phyloP scores from a whole-genome alignment of 192 early-diverging fungal species.

The Linderina pennispora region DNA sequence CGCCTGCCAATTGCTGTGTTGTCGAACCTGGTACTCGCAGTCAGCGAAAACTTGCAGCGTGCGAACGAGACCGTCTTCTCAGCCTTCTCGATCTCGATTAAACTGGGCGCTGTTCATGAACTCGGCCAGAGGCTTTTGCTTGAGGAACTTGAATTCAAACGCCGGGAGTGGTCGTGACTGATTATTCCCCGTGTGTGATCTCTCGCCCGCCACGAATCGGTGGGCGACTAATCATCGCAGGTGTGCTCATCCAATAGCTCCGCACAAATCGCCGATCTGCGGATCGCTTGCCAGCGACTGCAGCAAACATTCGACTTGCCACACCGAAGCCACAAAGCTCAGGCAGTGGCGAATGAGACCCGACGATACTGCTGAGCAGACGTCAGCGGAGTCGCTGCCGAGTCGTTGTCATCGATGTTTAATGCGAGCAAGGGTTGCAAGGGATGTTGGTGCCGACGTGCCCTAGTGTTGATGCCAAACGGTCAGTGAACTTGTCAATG shows the following conservation, averaged over 20 bases:
- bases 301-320: conserved; percentile 64
- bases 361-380: too few relatives aligned
- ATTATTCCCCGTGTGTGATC: conserved; percentile 70
- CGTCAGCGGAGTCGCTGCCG: conserved; percentile 12
- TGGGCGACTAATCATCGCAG: conserved; percentile 64
- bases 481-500: conserved; percentile 34
- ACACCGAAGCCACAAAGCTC: too few relatives aligned
- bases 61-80: conserved; percentile 64
- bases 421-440: conserved; percentile 43
- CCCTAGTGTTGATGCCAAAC: conserved; percentile 51
- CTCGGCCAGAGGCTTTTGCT: conserved; percentile 63
- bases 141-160: conserved; percentile 80
- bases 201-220: conserved; percentile 71
- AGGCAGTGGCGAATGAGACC: too few relatives aligned
- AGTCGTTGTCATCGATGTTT: neutral
- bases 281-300: conserved; percentile 78
- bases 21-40: conserved; percentile 18
- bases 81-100: conserved; percentile 64
- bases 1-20: conserved; percentile 3
- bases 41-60: conserved; percentile 28
- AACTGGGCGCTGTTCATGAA: conserved; percentile 69
- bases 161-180: too few relatives aligned
- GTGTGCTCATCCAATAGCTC: conserved; percentile 61
- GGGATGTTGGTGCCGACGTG: conserved; percentile 59
- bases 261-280: conserved; percentile 72